A percentile compares a stretch with the other conserved stretches of the same genome.
Conservation (phyloP, 2,329 filamentous ascomycete species). For the Ilyonectria robusta region DNA sequence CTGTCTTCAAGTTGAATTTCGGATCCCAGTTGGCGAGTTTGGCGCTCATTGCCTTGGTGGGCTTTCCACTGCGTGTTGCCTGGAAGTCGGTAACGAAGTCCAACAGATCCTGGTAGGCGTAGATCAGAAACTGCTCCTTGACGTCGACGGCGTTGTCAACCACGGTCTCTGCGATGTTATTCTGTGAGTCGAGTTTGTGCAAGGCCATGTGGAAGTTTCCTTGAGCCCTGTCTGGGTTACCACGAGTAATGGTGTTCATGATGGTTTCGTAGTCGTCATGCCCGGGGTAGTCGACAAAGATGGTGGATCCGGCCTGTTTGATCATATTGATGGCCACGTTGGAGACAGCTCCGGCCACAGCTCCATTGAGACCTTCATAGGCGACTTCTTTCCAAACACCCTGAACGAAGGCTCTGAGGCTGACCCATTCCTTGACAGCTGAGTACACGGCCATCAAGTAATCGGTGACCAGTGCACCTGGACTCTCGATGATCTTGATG, state of each 20-base stretch:
- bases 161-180: constrained; percentile 8
- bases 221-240: constrained; percentile 50
- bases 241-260: constrained; percentile 57
- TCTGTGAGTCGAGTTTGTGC: background rate
- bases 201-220: constrained; percentile 15
- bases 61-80: constrained; percentile 60
- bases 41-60: constrained; percentile 59
- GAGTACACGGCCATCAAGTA: constrained; percentile 61
- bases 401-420: constrained; percentile 58
- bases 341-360: constrained; percentile 59
- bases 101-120: constrained; percentile 59
- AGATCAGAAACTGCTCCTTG: constrained; percentile 59
- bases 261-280: constrained; percentile 60
- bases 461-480: constrained; percentile 54
- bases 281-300: constrained; percentile 63
- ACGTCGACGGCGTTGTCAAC: constrained; percentile 50
- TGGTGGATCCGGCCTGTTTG: constrained; percentile 52
- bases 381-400: constrained; percentile 60
- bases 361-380: constrained; percentile 60
- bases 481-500: constrained; percentile 59
- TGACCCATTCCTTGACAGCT: constrained; percentile 54
- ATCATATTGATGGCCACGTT: constrained; percentile 60
- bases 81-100: constrained; percentile 63
- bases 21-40: constrained; percentile 60
- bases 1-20: constrained; percentile 53